Percentiles rank a stretch among this genome's conserved stretches.
These are phyloP conservation scores for Ajuga chamaepitys DNA, from an alignment of 257 asterid genomes.

Conservation along the genomic window DNA sequence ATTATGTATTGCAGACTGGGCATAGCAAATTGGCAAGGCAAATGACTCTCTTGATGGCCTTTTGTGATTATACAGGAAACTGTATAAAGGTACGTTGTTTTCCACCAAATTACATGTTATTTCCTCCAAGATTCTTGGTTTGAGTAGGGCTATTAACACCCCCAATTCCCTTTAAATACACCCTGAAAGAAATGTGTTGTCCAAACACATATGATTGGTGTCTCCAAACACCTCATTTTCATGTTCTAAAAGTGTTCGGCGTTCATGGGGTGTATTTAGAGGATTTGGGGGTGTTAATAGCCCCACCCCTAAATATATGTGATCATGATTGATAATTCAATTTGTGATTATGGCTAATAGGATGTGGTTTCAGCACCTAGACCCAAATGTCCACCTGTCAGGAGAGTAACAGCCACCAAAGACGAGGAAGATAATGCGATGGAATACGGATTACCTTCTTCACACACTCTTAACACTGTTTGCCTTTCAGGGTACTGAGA, in stretches of 20 bases:
- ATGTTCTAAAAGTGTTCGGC: no score
- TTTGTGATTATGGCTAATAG: slow-evolving; percentile 35
- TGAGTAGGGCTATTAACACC: no score
- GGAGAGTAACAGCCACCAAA: slow-evolving; percentile 71
- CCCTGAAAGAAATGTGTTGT: no score
- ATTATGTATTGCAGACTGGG: slow-evolving; percentile 56
- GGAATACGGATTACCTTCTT: slow-evolving; percentile 93
- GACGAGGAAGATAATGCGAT: slow-evolving; percentile 87
- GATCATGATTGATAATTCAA: background rate
- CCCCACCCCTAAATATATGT: no score
- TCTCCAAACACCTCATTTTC: no score
- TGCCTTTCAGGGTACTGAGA: slow-evolving; percentile 80
- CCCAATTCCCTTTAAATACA: no score
- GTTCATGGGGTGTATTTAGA: no score
- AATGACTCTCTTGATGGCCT: slow-evolving; percentile 88
- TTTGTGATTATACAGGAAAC: slow-evolving; percentile 85
- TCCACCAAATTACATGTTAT: background rate
- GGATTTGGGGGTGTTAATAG: no score
- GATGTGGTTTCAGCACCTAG: slow-evolving; percentile 91
- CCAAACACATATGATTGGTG: background rate
- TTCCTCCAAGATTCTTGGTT: no score
- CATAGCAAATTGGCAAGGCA: slow-evolving; percentile 93
- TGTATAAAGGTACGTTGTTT: slow-evolving; percentile 38
- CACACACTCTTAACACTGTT: slow-evolving; percentile 90
- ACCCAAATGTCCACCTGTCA: slow-evolving; percentile 68